Evolutionary conservation across 2,329 filamentous ascomycete genomes (phyloP).

Genomic region (Aureobasidium subglaciale): DNA sequence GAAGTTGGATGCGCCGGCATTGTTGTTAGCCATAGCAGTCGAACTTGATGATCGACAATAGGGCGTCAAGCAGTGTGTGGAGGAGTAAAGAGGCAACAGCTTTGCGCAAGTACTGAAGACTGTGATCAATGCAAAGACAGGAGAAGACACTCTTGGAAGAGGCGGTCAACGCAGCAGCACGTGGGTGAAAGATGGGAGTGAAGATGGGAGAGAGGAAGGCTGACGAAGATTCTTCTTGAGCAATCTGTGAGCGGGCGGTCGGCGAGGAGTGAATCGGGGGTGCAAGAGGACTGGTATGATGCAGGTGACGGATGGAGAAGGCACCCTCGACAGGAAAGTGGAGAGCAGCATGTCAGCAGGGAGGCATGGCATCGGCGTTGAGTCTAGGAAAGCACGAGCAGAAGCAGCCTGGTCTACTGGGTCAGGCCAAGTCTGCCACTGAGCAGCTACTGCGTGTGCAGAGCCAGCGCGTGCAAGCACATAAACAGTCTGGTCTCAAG

Average conservation of each 20-base stretch:
- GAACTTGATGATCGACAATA: too few species aligned
- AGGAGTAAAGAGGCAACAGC: too few species aligned
- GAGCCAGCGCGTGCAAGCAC: too few species aligned
- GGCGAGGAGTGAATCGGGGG: background rate
- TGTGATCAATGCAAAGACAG: background rate
- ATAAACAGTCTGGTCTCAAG: too few species aligned
- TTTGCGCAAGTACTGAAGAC: too few species aligned
- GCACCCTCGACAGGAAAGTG: background rate
- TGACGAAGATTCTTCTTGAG: background rate
- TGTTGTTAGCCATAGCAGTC: constrained; percentile 1
- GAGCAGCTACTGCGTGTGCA: too few species aligned
- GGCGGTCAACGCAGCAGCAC: background rate
- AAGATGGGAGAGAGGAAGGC: background rate
- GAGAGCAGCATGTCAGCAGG: constrained; percentile 11
- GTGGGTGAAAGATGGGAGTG: background rate
- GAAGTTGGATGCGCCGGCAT: constrained; percentile 15
- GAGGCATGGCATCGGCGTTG: background rate
- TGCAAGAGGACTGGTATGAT: background rate
- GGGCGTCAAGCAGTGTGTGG: too few species aligned
- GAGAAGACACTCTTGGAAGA: background rate
- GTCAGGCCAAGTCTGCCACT: too few species aligned
- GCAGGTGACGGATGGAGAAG: background rate
- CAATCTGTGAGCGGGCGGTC: background rate
- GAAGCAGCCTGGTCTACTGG: too few species aligned
- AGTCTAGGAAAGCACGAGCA: background rate